These are phyloP conservation scores for Marasmius fiardii DNA, from an alignment of 1,284 basidiomycete genomes.

Conservation along the genomic window DNA sequence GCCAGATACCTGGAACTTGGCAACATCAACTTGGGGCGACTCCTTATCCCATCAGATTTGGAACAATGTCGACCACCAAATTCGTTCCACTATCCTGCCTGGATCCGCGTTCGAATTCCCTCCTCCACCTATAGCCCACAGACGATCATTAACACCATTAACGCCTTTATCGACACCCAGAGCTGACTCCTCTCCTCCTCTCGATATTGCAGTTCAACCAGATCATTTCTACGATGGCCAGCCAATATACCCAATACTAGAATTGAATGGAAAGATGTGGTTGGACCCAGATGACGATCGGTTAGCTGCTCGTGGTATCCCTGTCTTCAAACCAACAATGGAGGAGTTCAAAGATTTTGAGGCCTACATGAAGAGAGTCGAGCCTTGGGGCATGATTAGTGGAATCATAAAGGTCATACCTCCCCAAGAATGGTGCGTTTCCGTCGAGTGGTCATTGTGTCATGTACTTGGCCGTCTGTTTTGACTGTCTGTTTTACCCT, in stretches of 20 bases:
- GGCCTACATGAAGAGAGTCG: slow-evolving; percentile 79
- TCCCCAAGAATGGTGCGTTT: slow-evolving; percentile 83
- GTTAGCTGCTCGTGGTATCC: slow-evolving; percentile 83
- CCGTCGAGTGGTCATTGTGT: neutral
- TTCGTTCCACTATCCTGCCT: no score
- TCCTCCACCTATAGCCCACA: no score
- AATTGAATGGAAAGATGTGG: slow-evolving; percentile 58
- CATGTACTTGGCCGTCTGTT: neutral
- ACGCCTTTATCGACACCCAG: slow-evolving; percentile 51
- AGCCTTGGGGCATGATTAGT: slow-evolving; percentile 83
- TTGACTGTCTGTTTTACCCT: neutral
- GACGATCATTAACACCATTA: slow-evolving; percentile 48
- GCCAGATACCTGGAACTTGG: neutral
- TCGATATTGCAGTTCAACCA: slow-evolving; percentile 58
- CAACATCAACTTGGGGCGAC: neutral
- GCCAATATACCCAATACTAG: slow-evolving; percentile 43
- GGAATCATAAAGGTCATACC: slow-evolving; percentile 95
- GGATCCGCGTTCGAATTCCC: no score
- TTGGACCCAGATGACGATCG: slow-evolving; percentile 82
- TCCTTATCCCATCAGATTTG: neutral
- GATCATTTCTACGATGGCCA: slow-evolving; percentile 76
- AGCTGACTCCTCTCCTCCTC: slow-evolving; percentile 46
- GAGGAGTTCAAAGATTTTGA: slow-evolving; percentile 89
- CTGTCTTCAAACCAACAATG: slow-evolving; percentile 90
- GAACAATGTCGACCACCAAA: neutral